These are phyloP conservation scores for Antrodiella citrinella DNA, from an alignment of 768 basidiomycete genomes.

Conservation along the genomic window DNA sequence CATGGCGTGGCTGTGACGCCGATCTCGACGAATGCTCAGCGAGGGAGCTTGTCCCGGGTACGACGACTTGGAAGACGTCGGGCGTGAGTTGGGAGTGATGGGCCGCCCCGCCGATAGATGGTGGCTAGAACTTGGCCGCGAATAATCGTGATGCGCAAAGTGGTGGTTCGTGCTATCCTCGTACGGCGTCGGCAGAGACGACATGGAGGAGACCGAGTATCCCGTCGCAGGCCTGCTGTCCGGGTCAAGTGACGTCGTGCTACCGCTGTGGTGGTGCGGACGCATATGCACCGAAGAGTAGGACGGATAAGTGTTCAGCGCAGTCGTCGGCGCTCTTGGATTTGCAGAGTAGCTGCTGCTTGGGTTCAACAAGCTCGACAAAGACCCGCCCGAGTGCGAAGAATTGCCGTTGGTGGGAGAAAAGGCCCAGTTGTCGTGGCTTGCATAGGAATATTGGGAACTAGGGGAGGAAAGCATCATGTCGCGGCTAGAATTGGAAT, in stretches of 20 bases:
- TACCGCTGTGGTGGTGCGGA: slow-evolving; percentile 60
- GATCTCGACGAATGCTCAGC: slow-evolving; percentile 61
- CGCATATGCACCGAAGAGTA: slow-evolving; percentile 67
- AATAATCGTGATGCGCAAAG: slow-evolving; percentile 41
- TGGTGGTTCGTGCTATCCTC: slow-evolving; percentile 43
- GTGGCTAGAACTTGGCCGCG: slow-evolving; percentile 67
- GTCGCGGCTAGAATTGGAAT: slow-evolving; percentile 23
- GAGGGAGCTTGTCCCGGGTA: slow-evolving; percentile 43
- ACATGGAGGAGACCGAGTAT: slow-evolving; percentile 79
- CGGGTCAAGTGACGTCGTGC: slow-evolving; percentile 44
- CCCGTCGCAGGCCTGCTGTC: slow-evolving; percentile 83
- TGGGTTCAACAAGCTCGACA: slow-evolving; percentile 76
- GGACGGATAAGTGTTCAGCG: slow-evolving; percentile 24
- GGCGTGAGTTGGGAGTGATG: slow-evolving; percentile 58
- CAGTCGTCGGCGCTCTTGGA: slow-evolving; percentile 21
- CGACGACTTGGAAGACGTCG: slow-evolving; percentile 57
- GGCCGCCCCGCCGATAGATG: slow-evolving; percentile 36
- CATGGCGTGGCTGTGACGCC: slow-evolving; percentile 82
- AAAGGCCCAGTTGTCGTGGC: slow-evolving; percentile 49
- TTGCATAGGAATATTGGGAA: slow-evolving; percentile 56
- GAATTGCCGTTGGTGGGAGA: slow-evolving; percentile 46
- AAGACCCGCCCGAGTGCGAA: slow-evolving; percentile 55
- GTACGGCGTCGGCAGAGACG: slow-evolving; percentile 53
- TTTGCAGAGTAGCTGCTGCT: slow-evolving; percentile 39
- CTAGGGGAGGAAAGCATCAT: slow-evolving; percentile 33